Percentiles rank a stretch among this genome's conserved stretches.
Evolutionary conservation across 2,329 filamentous ascomycete genomes (phyloP).

Genomic region (Paecilomyces niveus): DNA sequence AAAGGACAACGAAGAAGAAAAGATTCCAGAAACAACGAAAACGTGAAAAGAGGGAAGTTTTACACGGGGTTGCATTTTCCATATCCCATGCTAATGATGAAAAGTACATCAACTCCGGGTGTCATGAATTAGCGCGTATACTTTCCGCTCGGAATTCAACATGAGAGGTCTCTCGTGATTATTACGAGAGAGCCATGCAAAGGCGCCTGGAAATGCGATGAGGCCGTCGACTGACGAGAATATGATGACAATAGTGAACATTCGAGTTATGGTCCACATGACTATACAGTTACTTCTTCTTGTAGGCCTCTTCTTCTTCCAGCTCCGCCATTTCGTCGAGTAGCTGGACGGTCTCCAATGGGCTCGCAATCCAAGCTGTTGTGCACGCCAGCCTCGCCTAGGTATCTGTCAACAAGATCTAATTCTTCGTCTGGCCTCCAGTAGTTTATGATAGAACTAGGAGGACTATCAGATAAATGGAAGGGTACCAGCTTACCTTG

Average conservation of each 20-base stretch:
- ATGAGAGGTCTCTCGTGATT: too few species aligned
- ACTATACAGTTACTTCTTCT: neutral
- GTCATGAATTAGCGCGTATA: neutral
- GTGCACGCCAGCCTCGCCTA: constrained; percentile 78
- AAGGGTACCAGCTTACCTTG: constrained; percentile 50
- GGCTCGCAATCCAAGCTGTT: constrained; percentile 94
- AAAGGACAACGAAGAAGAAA: neutral
- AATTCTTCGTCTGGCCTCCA: neutral
- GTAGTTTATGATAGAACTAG: neutral
- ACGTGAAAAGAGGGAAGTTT: neutral
- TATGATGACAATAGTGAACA: neutral
- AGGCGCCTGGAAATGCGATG: neutral
- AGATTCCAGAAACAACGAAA: neutral
- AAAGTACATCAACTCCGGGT: neutral
- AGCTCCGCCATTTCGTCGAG: constrained; percentile 71
- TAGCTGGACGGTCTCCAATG: constrained; percentile 79
- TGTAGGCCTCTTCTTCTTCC: constrained; percentile 10
- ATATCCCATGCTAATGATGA: neutral
- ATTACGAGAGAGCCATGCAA: too few species aligned
- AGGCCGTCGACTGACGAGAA: neutral
- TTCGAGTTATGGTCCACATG: neutral
- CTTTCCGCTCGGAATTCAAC: too few species aligned
- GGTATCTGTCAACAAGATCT: neutral
- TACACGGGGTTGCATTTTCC: neutral
- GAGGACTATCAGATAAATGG: neutral